Base-by-base conservation (phyloP, 2,329 filamentous ascomycete species). In the Microcyclospora tardicrescens region DNA sequence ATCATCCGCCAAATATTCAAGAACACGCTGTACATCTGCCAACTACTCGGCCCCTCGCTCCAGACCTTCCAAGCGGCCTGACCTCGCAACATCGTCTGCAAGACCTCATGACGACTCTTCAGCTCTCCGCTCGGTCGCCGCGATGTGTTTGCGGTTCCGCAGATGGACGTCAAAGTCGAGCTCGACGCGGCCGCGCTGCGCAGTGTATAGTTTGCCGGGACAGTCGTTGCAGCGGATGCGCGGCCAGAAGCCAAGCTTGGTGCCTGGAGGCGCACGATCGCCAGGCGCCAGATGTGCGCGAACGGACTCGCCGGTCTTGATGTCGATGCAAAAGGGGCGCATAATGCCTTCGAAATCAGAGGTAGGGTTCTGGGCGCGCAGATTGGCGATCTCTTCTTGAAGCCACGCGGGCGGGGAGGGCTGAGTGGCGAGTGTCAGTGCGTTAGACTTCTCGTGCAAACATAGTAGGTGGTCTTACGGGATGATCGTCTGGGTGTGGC, bases 81-180 rank as follows among this genome's bases (percentile, higher is more conserved):
- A n/a, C n/a, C n/a, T n/a, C 19, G 19, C 5, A 8, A 24, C 19
- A 24, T 24, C 5, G 5, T 24, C 19, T 8, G 19, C 19, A 24
- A 4, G 8, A 8, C 8, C 19, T 24, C 19, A 24, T 8, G 19
- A 24, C 19, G 19, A 24, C 19, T 24, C 36, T 8, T 24, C 19
- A 8, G 19, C 19, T 24, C 42, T 34, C 37, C 49, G 39, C 38
- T 47, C 44, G 37, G 48, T 43, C 19, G 54, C 52, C 15, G 46
- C 46, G 36, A 46, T 39, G 40, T 98, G 91, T 37, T 72, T 68
- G 33, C 82, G 75, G 61, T 94, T 95, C 61, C 80, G 84, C 35
- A 96, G 68, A 64, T 98, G 91, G 1, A 93, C 77, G 62, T 94
- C 84, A 46, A 98, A 98, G 56, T 94, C 93, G 34, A 79, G 79